phyloP scores from a whole-genome alignment of 345 rosid species.

The Excoecaria cochinchinensis region DNA sequence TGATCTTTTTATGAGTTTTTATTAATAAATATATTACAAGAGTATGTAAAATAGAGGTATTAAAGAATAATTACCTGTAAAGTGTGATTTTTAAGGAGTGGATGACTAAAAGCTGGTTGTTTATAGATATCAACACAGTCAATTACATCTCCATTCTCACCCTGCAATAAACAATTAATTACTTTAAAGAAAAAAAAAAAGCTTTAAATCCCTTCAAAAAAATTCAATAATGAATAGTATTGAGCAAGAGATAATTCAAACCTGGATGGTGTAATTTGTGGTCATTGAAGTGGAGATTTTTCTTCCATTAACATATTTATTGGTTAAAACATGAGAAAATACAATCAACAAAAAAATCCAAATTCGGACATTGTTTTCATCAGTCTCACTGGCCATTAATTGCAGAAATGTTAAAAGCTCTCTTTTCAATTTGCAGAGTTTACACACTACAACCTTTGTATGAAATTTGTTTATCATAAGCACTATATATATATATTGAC shows the following conservation, averaged over 20 bases:
- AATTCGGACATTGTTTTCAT: too few relatives aligned
- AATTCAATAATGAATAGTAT: not conserved
- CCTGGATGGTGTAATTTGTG: not conserved
- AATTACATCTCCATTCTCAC: slow-evolving; percentile 15
- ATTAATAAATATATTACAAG: too few relatives aligned
- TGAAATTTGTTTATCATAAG: too few relatives aligned
- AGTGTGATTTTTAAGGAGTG: slow-evolving; percentile 24
- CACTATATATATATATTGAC: too few relatives aligned
- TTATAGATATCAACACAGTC: slow-evolving; percentile 30
- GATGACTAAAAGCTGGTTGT: slow-evolving; percentile 33
- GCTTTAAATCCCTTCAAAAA: not conserved
- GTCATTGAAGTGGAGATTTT: not conserved
- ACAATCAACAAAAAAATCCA: not conserved
- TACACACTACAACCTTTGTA: too few relatives aligned
- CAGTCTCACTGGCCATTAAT: not conserved
- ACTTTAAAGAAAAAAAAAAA: not conserved
- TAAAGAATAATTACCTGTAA: slow-evolving; percentile 13
- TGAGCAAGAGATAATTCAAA: not conserved
- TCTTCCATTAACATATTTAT: not conserved
- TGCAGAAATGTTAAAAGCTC: not conserved
- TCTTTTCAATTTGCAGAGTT: too few relatives aligned
- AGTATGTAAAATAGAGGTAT: too few relatives aligned
- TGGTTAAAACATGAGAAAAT: not conserved
- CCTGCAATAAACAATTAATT: not conserved
- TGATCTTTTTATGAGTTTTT: too few relatives aligned